Evolutionary conservation across 2,329 filamentous ascomycete species (phyloP), one percentile per base, ranked within the genome.

Genomic region (Simplicillium sp.): DNA sequence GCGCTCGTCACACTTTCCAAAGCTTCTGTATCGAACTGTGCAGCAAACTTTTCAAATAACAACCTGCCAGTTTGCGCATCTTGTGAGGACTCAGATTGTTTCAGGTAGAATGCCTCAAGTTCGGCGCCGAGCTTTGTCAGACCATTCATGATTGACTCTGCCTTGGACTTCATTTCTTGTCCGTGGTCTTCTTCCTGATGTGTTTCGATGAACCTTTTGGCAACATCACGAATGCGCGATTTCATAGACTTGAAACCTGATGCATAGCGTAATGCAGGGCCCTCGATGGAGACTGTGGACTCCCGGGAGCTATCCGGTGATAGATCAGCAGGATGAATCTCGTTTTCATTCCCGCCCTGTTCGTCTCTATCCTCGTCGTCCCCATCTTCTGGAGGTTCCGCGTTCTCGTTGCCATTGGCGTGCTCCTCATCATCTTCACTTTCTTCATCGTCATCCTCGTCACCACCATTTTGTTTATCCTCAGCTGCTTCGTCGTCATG

Each of bases 1-100:
- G 90, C 89, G 61, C 92, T 98, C 1, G 92, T 98, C 40, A 96
- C 89, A 57, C 87, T 94, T 55, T 95, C 85, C 40, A 95, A 63
- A 1, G 92, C 83, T 61, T 96, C 86, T 0, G 83, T 81, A 53
- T 94, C 84, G 52, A 98, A 98, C 55, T 92, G 89, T 3, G 76
- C 74, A 1, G 88, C 87, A 43, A 98, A 67, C 38, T 74, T 77
- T 28, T 71, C 68, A 61, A 97, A 97, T 1, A 95, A 67, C 3
- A 71, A 65, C 28, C 71, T 67, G 11, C 84, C 87, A 33, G 75
- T 63, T 15, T 68, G 61, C 2, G 64, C 56, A 4, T 63, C 57
- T 11, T 68, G 52, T 34, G 65, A 68, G 6, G 64, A 63, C 1
- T 71, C 59, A 2, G 67, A 70, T 34, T 70, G 68, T 32, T 67